Evolutionary conservation across 1,284 basidiomycete genomes (phyloP), one percentile per base, ranked within the genome.

Genomic region (Melanopsichium pennsylvanicum): DNA sequence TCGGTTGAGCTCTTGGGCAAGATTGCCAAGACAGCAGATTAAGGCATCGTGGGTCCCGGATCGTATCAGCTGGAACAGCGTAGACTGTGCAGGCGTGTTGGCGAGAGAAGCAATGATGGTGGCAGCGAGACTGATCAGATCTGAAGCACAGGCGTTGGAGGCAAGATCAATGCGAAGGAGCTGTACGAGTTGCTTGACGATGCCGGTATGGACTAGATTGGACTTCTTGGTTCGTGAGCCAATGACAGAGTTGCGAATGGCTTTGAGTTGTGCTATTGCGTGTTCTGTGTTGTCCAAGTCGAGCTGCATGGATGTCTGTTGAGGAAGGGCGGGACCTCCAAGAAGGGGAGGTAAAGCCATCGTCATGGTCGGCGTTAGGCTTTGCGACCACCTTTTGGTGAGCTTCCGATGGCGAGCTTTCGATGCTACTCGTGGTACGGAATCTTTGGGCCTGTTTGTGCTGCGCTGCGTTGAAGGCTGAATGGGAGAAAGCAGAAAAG

Each of bases 171-270:
- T 59, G 12, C 33, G 48, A 5, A 70, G 56, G 5, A 70, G 56
- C 55, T 56, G 41, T 16, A 70, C 60, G 27, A 63, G 63, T 26
- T 71, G 58, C 23, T 59, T 41, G 33, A 71, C 60, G 45, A 58
- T 37, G 25, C 51, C 55, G 6, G 55, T 62, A 27, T 71, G 50
- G 19, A 67, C 69, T 8, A 71, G 49, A 19, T 42, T 59, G 2
- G 63, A 67, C 55, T 71, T 71, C 16, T 68, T 67, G 22, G 69
- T 71, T 22, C 63, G 43, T 9, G 59, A 63, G n/a, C 69, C 69
- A 23, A 71, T 71, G 45, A 71, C 59, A 4, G 69, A 62, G 41
- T 71, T 71, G 43, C 69, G 58, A 34, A 63, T 63, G 18, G 55
- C 35, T 32, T 62, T 66, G 46, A 71, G 68, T 31, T 71, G 66